Percentiles rank a stretch among this genome's conserved stretches.
Evolutionary conservation across 345 rosid genomes (phyloP).

Genomic region (Salix caprea): DNA sequence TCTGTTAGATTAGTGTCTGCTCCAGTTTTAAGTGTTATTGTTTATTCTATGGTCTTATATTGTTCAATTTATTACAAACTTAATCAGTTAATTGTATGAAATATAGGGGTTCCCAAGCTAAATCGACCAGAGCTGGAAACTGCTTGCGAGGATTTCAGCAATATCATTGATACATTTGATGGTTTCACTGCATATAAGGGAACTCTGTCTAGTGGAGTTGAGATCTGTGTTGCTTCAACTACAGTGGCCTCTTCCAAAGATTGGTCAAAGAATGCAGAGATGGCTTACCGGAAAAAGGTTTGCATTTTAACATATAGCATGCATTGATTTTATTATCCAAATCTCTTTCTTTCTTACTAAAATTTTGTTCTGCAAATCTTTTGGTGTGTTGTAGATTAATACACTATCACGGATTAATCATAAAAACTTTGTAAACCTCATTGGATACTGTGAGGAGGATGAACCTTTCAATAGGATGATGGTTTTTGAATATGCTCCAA

Average conservation of each 20-base stretch:
- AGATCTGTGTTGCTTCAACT: slow-evolving; percentile 78
- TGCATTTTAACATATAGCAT: not conserved
- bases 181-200: slow-evolving; percentile 77
- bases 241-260: slow-evolving; percentile 42
- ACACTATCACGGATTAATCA: slow-evolving; percentile 76
- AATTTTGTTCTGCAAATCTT: not conserved
- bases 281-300: slow-evolving; percentile 72
- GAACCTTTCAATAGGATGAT: slow-evolving; percentile 92
- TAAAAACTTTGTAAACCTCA: slow-evolving; percentile 87
- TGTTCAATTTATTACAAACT: not conserved
- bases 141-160: slow-evolving; percentile 99
- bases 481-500: slow-evolving; percentile 98
- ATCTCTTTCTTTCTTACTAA: not conserved
- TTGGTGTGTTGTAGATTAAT: slow-evolving; percentile 46
- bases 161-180: slow-evolving; percentile 59
- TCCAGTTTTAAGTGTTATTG: not conserved
- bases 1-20: not conserved
- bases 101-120: slow-evolving; percentile 89
- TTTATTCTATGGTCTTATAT: not conserved
- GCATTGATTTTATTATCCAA: not conserved
- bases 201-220: slow-evolving; percentile 95
- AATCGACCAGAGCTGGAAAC: slow-evolving; percentile 79
- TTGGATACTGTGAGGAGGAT: slow-evolving; percentile 81
- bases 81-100: not conserved
- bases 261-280: slow-evolving; percentile 67